These are phyloP conservation scores for Colletotrichum orbiculare DNA, from an alignment of 2,329 filamentous ascomycete species.

Conservation along the genomic window DNA sequence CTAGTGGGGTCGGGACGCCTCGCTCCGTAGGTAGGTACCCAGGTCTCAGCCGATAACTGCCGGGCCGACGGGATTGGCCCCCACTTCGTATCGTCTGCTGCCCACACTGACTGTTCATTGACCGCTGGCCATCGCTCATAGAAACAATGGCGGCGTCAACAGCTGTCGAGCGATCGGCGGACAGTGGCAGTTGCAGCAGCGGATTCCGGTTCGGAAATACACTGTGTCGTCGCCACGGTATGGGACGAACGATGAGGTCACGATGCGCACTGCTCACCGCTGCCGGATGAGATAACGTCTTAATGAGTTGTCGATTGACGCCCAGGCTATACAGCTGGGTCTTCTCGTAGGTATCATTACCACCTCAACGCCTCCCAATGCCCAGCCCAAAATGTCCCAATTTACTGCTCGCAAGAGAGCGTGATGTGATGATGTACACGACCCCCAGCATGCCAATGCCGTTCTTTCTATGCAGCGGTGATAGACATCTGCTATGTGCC, in stretches of 20 bases:
- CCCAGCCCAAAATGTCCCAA: conserved; percentile 9
- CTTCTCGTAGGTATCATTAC: conserved; percentile 34
- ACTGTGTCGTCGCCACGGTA: conserved; percentile 16
- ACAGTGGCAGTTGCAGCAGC: too few relatives aligned
- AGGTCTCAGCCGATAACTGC: conserved; percentile 3
- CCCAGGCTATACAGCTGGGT: conserved; percentile 4
- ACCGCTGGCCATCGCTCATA: too few relatives aligned
- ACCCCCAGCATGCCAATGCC: conserved; percentile 25
- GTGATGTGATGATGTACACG: conserved; percentile 33
- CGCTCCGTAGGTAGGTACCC: conserved; percentile 11
- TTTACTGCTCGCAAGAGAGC: conserved; percentile 16
- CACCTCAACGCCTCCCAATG: conserved; percentile 35
- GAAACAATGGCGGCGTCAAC: too few relatives aligned
- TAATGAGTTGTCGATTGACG: neutral
- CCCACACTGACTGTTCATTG: too few relatives aligned
- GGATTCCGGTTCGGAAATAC: conserved; percentile 31
- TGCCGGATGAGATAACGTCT: neutral
- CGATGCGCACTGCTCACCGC: neutral
- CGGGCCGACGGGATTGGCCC: too few relatives aligned
- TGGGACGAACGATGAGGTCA: neutral
- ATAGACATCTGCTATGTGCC: conserved; percentile 1
- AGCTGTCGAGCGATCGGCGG: too few relatives aligned
- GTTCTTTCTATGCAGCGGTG: conserved; percentile 18
- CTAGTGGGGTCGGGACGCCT: conserved; percentile 25
- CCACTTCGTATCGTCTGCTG: too few relatives aligned